Percentiles rank a stretch among this genome's conserved stretches.
Evolutionary conservation across 805 yeast species (phyloP).

Genomic region (Metschnikowia bowlesiae): DNA sequence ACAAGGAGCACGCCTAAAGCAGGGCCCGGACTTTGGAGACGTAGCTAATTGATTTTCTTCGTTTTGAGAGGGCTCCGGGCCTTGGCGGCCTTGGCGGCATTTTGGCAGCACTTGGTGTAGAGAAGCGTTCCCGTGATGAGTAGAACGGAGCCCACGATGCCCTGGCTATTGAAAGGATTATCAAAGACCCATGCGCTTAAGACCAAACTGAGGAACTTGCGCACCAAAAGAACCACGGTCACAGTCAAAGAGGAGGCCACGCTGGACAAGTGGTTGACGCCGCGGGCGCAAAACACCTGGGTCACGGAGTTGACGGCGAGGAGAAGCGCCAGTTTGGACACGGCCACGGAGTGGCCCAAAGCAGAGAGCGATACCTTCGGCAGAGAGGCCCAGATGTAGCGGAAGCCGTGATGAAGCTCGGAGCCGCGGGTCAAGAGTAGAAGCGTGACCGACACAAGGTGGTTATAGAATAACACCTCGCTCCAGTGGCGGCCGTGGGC

Average conservation of each 20-base stretch:
- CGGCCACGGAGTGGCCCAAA: background rate
- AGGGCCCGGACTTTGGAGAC: too few species aligned
- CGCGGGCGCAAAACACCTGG: slow-evolving; percentile 51
- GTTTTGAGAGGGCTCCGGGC: too few species aligned
- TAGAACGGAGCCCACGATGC: slow-evolving; percentile 43
- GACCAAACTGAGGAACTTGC: slow-evolving; percentile 58
- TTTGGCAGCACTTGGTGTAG: slow-evolving; percentile 24
- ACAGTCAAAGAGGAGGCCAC: slow-evolving; percentile 58
- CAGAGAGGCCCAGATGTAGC: slow-evolving; percentile 6
- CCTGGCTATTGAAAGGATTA: slow-evolving; percentile 35
- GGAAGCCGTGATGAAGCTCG: slow-evolving; percentile 19
- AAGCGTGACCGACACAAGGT: slow-evolving; percentile 51
- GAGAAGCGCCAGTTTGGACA: slow-evolving; percentile 14
- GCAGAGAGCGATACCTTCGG: background rate
- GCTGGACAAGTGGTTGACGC: slow-evolving; percentile 62
- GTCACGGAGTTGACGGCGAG: slow-evolving; percentile 18
- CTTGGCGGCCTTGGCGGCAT: background rate
- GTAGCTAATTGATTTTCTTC: too few species aligned
- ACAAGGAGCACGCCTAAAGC: too few species aligned
- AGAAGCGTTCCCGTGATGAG: slow-evolving; percentile 55
- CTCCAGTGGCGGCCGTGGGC: slow-evolving; percentile 59
- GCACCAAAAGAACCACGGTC: slow-evolving; percentile 52
- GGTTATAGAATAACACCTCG: slow-evolving; percentile 60
- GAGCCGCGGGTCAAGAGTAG: slow-evolving; percentile 23
- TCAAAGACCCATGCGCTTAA: slow-evolving; percentile 53